Percentiles rank a stretch among this genome's conserved stretches.
These are phyloP conservation scores for Salvia miltiorrhiza DNA, from an alignment of 257 asterid species.

Conservation along the genomic window DNA sequence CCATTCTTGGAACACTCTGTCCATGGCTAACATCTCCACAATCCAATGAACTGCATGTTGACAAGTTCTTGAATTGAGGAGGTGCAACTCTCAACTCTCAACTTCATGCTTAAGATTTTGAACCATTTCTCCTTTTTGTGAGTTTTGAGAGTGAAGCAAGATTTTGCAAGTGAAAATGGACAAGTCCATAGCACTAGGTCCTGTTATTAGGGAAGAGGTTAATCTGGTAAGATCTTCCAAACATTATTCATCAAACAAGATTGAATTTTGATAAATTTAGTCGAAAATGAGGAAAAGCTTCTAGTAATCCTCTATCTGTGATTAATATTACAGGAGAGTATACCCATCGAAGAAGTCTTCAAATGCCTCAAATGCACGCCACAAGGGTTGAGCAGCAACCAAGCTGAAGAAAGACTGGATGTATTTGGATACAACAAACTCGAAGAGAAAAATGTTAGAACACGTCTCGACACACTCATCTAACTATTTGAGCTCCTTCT, in stretches of 20 bases:
- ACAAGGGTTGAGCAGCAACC: conserved; percentile 35
- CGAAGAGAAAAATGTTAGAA: conserved; percentile 46
- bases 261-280: not conserved
- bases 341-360: conserved; percentile 54
- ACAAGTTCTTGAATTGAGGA: not conserved
- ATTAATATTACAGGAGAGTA: conserved; percentile 38
- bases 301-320: not conserved
- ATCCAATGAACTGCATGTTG: not conserved
- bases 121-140: not conserved
- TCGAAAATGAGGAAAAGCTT: not conserved
- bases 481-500: not conserved
- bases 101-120: not conserved
- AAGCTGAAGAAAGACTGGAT: conserved; percentile 33
- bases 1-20: conserved; percentile 19
- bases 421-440: conserved; percentile 53
- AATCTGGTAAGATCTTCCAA: conserved; percentile 40
- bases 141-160: not conserved
- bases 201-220: conserved; percentile 48
- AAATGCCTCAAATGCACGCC: conserved; percentile 37
- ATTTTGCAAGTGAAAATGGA: conserved; percentile 20
- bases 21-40: not conserved
- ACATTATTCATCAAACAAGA: no score
- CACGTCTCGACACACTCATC: not conserved
- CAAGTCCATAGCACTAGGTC: conserved; percentile 38
- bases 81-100: conserved; percentile 5